Conservation (phyloP, 768 basidiomycete genomes). For the Naganishia onofrii region DNA sequence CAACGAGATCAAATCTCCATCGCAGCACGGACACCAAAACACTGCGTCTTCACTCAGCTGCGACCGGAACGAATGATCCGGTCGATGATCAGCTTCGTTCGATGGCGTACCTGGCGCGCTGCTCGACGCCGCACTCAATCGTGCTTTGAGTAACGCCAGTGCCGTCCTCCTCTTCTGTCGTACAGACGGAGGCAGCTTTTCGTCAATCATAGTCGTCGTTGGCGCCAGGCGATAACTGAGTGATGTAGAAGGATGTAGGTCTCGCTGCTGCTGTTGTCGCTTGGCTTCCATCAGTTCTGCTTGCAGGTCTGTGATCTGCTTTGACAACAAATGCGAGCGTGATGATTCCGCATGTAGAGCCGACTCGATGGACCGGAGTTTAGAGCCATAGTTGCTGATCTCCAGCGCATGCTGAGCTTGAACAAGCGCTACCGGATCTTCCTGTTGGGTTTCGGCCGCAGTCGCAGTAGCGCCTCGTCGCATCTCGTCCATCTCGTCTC, state of each 20-base stretch:
- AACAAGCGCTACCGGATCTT: conserved; percentile 4
- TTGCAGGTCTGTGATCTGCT: conserved; percentile 44
- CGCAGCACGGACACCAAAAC: conserved; percentile 27
- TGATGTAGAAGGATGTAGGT: neutral
- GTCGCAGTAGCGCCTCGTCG: neutral
- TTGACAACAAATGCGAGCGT: conserved; percentile 40
- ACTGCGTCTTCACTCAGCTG: conserved; percentile 27
- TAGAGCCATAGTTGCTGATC: conserved; percentile 34
- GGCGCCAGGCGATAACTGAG: conserved; percentile 30
- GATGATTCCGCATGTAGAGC: conserved; percentile 38
- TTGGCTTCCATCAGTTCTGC: conserved; percentile 24
- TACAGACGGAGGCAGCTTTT: conserved; percentile 43
- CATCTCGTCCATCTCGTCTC: neutral
- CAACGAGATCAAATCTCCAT: conserved; percentile 24
- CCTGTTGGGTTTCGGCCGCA: neutral
- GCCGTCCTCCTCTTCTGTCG: conserved; percentile 49
- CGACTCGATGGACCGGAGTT: conserved; percentile 37
- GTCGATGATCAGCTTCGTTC: neutral
- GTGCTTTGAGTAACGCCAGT: conserved; percentile 45
- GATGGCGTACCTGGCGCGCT: conserved; percentile 13
- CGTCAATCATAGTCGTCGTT: conserved; percentile 36
- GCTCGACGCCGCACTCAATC: conserved; percentile 37
- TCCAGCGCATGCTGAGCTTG: conserved; percentile 32
- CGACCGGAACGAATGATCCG: conserved; percentile 18
- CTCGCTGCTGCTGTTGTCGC: neutral